Base-by-base conservation (phyloP, 2,329 filamentous ascomycete species). In the Cladosporium sp. region DNA sequence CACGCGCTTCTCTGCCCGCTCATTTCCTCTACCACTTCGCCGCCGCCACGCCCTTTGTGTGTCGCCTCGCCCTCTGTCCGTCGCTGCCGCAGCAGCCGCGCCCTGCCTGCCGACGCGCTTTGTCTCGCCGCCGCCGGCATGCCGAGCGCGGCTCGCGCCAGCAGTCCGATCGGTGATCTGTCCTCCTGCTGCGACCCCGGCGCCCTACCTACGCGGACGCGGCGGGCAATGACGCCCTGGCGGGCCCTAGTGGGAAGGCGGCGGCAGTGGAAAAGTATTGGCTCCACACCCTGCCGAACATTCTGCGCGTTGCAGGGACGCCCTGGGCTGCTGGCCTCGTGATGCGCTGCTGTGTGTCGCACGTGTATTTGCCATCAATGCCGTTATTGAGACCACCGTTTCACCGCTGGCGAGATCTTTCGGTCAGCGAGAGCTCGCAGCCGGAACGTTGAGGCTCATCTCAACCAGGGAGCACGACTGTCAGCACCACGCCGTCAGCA, bases 201-300 rank as follows among this genome's bases (percentile, higher is more conserved):
- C 40, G 48, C 48, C 40, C 48, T 50, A 41, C 46, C 5, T 28
- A 38, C 6, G 35, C 35, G 35, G 35, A 13, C 7, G 8, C 35
- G 13, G 38, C 48, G 48, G 8, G 28, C 48, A 50, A 50, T 43
- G 48, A 50, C 48, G 48, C 48, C 46, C 38, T 50, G 32, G 37
- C 34, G 19, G 35, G n/a, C 35, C 35, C 22, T 28, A 28, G 22
- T 5, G 22, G 5, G 35, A 16, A 18, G 19, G 40, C 48, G 13
- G 31, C 22, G 42, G 32, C 38, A 34, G 28, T 43, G 40, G 16
- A 16, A 42, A 22, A 28, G 16, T n/a, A 14, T 43, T 50, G 38
- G 48, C 40, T 50, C 48, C 40, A 43, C 40, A 19, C 16, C 32
- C 33, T 28, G 37, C 37, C 37, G 46, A 37, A 14, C 37, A 11